Percentiles rank a stretch among this genome's conserved stretches.
Conservation (phyloP, 179 eudicot genomes). For the Silene coronaria region DNA sequence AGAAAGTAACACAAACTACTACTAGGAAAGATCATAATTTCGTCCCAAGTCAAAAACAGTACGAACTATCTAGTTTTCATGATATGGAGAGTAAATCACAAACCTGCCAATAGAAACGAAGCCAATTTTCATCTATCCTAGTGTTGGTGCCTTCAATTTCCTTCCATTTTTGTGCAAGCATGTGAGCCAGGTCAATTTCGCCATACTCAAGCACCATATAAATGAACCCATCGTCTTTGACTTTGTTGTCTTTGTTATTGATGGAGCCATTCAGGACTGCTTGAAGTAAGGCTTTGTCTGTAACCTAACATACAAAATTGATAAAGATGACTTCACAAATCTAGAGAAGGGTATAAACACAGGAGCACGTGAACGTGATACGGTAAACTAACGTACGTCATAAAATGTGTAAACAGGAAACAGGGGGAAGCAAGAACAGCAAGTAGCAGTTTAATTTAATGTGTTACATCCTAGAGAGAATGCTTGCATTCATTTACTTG, state of each 20-base stretch:
- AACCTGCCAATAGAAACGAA: constrained; percentile 97
- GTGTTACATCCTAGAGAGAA: background rate
- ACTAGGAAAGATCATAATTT: too few species aligned
- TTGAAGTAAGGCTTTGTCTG: constrained; percentile 80
- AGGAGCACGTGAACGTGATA: background rate
- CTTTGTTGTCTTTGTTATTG: constrained; percentile 64
- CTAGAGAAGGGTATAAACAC: background rate
- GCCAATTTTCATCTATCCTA: constrained; percentile 86
- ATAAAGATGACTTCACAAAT: constrained; percentile 4
- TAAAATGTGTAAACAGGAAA: background rate
- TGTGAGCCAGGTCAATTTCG: constrained; percentile 94
- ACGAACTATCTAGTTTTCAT: background rate
- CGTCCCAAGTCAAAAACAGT: background rate
- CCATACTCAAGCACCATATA: constrained; percentile 98
- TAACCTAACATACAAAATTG: constrained; percentile 49
- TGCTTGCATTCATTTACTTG: background rate
- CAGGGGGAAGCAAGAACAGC: background rate
- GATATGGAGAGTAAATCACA: constrained; percentile 2
- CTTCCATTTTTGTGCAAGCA: constrained; percentile 88
- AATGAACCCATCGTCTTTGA: constrained; percentile 75
- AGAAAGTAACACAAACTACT: background rate
- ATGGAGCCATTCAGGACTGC: constrained; percentile 75
- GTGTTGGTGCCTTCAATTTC: constrained; percentile 58
- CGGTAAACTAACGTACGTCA: background rate
- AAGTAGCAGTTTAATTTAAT: background rate